Base-by-base conservation (phyloP, 306 rosid species). In the Cicer chorassanicum region DNA sequence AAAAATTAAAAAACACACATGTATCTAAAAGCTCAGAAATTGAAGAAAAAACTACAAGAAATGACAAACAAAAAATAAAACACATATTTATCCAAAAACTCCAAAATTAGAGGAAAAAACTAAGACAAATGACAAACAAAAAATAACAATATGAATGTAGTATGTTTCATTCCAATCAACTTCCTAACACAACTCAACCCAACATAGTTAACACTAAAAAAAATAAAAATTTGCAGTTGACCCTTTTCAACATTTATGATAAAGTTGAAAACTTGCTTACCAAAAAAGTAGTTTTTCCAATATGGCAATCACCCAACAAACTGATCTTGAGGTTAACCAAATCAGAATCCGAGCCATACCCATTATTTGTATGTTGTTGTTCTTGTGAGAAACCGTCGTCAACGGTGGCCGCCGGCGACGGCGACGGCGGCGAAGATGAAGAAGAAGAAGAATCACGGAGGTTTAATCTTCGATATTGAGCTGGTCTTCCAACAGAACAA, bases 251-350 rank as follows among this genome's bases (percentile, higher is more conserved):
- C 13, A 11, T 62, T n/a, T 5, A 14, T 19, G 72, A 51, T 12
- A 73, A 70, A 81, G 66, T 9, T 13, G 55, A 15, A 50, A 60
- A 19, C 1, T 38, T 15, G 71, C 84, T 84, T 16, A 94, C 98
- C 90, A 88, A 48, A 83, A 94, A 94, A 69, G 93, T 92, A 36
- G 99, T 94, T 83, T 94, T 94, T 14, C 99, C 99, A 78, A 89
- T 92, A 86, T 87, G 89, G 81, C 91, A 87, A 84, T 94, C 99
- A 15, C 99, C 99, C 92, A 94, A 77, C 79, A 94, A 81, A 56
- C 93, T 92, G 77, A 94, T 86, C 89, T 94, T 94, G 69, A 94
- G 78, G 77, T 42, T 79, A 38, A 94, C 96, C 88, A 89, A 90
- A 84, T 94, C 97, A 6, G 90, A 86, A 80, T 92, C 99, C 4